A percentile compares a stretch with the other conserved stretches of the same genome.
Evolutionary conservation across 805 yeast species (phyloP).

Genomic region (Candida wancherniae): DNA sequence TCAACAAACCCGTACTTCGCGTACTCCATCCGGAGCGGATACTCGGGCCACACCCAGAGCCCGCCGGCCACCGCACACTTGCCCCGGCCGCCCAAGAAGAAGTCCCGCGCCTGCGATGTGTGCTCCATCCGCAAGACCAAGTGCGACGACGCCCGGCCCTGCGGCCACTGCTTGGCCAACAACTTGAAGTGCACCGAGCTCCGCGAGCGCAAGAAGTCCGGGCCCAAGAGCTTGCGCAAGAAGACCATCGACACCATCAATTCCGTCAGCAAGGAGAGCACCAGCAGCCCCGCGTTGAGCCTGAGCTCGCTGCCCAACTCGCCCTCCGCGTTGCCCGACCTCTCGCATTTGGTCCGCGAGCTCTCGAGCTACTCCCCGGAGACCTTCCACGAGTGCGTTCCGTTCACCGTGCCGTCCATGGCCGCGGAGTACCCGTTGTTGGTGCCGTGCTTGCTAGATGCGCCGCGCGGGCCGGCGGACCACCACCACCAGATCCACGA

Average conservation of each 20-base stretch:
- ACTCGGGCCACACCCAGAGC: constrained; percentile 1
- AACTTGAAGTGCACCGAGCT: constrained; percentile 33
- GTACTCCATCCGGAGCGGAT: constrained; percentile 10
- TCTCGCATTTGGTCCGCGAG: constrained; percentile 2
- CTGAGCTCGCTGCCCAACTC: constrained; percentile 5
- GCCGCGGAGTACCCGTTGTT: constrained; percentile 2
- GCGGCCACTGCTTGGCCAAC: constrained; percentile 35
- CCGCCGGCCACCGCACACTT: constrained; percentile 1
- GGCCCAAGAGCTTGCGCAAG: constrained; percentile 35
- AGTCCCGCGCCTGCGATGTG: constrained; percentile 38
- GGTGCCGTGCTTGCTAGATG: constrained; percentile 1
- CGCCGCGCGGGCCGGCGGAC: too few relatives aligned
- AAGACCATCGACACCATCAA: constrained; percentile 32
- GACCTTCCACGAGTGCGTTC: constrained; percentile 4
- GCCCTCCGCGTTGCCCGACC: constrained; percentile 3
- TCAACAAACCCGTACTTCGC: constrained; percentile 13
- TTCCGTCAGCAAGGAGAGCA: constrained; percentile 8
- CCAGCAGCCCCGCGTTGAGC: constrained; percentile 1
- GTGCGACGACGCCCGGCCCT: constrained; percentile 36
- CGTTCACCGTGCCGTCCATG: constrained; percentile 7
- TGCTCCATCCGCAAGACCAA: constrained; percentile 39
- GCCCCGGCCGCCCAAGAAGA: constrained; percentile 18
- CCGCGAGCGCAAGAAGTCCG: constrained; percentile 36
- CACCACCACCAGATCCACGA: constrained; percentile 1
- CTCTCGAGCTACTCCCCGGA: constrained; percentile 1